Base-by-base conservation (phyloP, 2,329 filamentous ascomycete species). In the Didymella keratinophila region DNA sequence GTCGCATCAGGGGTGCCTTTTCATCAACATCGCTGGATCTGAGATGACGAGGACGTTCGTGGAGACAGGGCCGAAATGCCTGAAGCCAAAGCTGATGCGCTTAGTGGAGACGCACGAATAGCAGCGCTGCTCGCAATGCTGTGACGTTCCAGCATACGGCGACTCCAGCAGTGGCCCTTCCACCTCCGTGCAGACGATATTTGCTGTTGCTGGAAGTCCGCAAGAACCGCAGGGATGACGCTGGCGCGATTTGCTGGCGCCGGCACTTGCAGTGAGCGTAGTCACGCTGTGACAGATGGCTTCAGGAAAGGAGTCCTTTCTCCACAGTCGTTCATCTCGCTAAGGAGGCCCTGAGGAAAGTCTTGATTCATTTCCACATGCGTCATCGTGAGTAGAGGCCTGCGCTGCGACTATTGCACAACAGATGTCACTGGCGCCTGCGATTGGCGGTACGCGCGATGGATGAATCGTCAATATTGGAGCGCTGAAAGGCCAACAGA, bases 301-400 rank as follows among this genome's bases (percentile, higher is more conserved):
- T 49, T 44, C 34, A 30, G 39, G 45, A 58, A 54, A 58, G 45
- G 45, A 68, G 66, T 69, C 71, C 72, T 71, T 73, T 72, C 71
- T 76, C 72, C 72, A 74, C 72, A 73, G 51, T 62, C 60, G 63
- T 68, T 76, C 72, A 76, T 76, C 64, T 76, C 74, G 74, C 73
- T 76, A 73, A 69, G 51, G 42, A 41, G 61, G 65, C 60, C 66
- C 58, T 63, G 49, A 63, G 55, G 49, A 56, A 54, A 64, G 57
- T 54, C 48, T 61, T 59, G 61, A 58, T 61, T 69, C 65, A 71
- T 73, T 67, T 71, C 70, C 67, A 69, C 62, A 42, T 48, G 58
- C 66, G 63, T 67, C 66, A 67, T 67, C 43, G 60, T 60, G 57
- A 60, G 61, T 58, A 53, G 57, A 55, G 52, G 56, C 48, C 52